Evolutionary conservation across 768 basidiomycete species (phyloP).

Genomic region (Hygrocybe coccinea): DNA sequence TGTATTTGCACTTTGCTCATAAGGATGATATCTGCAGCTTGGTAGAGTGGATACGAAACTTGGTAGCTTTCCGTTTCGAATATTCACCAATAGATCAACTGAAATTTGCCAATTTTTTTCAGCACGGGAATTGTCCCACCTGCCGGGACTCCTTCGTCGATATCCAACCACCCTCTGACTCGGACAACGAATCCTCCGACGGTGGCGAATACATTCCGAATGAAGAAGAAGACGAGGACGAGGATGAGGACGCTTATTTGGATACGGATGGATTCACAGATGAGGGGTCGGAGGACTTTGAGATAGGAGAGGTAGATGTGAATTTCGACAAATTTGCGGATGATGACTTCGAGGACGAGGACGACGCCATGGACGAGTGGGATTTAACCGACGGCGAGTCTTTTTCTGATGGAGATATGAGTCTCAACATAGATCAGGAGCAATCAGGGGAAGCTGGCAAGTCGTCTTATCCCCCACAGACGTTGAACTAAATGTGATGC

Average conservation of each 20-base stretch:
- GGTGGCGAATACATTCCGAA: constrained; percentile 62
- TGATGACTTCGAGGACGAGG: constrained; percentile 12
- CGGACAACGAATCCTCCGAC: constrained; percentile 63
- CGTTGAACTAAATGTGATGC: not conserved
- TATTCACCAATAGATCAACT: not conserved
- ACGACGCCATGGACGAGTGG: constrained; percentile 12
- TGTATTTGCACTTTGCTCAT: not conserved
- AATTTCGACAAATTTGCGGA: constrained; percentile 16
- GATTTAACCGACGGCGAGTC: constrained; percentile 4
- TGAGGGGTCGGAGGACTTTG: constrained; percentile 26
- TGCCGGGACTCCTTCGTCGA: constrained; percentile 59
- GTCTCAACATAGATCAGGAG: constrained; percentile 8
- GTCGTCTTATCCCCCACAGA: not conserved
- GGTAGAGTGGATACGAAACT: constrained; percentile 58
- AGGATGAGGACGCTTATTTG: constrained; percentile 34
- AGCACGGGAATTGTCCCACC: constrained; percentile 71
- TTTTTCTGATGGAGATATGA: constrained; percentile 17
- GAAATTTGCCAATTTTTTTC: constrained; percentile 5
- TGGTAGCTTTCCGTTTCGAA: constrained; percentile 35
- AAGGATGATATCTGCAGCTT: constrained; percentile 36
- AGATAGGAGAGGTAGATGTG: constrained; percentile 7
- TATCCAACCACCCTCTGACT: constrained; percentile 45
- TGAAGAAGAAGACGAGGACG: constrained; percentile 46
- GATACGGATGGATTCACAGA: constrained; percentile 42
- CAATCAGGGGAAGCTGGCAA: not conserved